Evolutionary conservation across 176 grass and related monocot species (phyloP), one percentile per base, ranked within the genome.

Genomic region (Oryza glumipatula): DNA sequence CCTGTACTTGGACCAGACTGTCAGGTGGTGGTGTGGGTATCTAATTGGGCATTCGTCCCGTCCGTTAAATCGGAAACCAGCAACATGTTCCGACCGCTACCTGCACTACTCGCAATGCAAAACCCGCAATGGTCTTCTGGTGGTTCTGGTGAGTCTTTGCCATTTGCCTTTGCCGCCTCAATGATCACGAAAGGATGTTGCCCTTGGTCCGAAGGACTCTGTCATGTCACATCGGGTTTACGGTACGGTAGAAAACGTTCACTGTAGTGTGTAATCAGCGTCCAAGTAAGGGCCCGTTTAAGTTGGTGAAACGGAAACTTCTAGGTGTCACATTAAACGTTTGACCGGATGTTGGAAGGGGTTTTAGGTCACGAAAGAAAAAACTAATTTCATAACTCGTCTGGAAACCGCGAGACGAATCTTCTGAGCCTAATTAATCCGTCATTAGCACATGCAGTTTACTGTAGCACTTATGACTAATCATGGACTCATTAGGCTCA

Each of bases 21-120:
- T 81, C 88, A 81, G 58, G 65, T 61, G 60, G 2, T 24, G 73
- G 16, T 52, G 84, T 87, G 8, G 36, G 32, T 83, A 68, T 86
- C 84, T 79, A 79, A 79, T 74, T 74, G 88, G 84, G 58, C 74
- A 43, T 77, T 64, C 44, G 83, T 77, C 46, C 63, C 82, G 19
- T 69, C 83, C 49, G 13, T 49, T 80, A 46, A 47, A 16, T 56
- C 77, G 51, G 43, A 44, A 43, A 43, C 65, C 80, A 74, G 83
- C n/a, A 43, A 61, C 45, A 36, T 65, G 66, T 77, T 11, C 83
- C 30, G 33, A 22, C 39, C 56, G 81, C 56, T 12, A 14, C 23
- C 58, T 63, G 58, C 16, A 30, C 72, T 30, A 6, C 36, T 32
- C 52, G 30, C 36, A 23, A 23, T 63, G 58, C 58, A 63, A 63